Evolutionary conservation across 2,329 filamentous ascomycete species (phyloP).

Genomic region (Cladosporium oxysporum): DNA sequence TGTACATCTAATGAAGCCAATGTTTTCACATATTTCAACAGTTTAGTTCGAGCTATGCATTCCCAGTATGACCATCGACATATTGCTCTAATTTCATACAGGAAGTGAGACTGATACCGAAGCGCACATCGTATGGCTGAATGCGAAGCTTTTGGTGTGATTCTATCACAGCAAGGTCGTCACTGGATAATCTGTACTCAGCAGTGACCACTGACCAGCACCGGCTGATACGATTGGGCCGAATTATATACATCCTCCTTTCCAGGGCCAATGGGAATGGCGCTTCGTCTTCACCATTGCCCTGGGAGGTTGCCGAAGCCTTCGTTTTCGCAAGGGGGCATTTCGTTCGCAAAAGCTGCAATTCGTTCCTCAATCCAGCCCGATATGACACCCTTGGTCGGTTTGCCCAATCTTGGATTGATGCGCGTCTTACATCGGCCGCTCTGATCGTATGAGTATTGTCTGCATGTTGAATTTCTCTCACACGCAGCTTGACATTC

Average conservation of each 20-base stretch:
- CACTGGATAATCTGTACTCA: too few species aligned
- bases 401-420: background rate
- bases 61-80: background rate
- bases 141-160: too few species aligned
- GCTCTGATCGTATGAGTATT: slow-evolving; percentile 21
- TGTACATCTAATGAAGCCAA: background rate
- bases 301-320: background rate
- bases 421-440: background rate
- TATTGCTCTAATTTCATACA: too few species aligned
- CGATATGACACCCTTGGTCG: background rate
- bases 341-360: background rate
- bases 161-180: too few species aligned
- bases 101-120: too few species aligned
- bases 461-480: slow-evolving; percentile 20
- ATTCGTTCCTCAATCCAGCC: slow-evolving; percentile 1
- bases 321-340: background rate
- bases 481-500: slow-evolving; percentile 22
- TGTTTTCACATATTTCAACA: background rate
- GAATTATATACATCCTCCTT: too few species aligned
- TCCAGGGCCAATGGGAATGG: too few species aligned
- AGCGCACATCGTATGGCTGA: too few species aligned
- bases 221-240: too few species aligned
- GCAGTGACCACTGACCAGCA: too few species aligned
- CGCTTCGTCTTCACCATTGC: background rate
- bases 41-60: background rate